A percentile compares a stretch with the other conserved stretches of the same genome.
These are phyloP conservation scores for Ascochyta koolunga DNA, from an alignment of 2,329 filamentous ascomycete species.

Conservation along the genomic window DNA sequence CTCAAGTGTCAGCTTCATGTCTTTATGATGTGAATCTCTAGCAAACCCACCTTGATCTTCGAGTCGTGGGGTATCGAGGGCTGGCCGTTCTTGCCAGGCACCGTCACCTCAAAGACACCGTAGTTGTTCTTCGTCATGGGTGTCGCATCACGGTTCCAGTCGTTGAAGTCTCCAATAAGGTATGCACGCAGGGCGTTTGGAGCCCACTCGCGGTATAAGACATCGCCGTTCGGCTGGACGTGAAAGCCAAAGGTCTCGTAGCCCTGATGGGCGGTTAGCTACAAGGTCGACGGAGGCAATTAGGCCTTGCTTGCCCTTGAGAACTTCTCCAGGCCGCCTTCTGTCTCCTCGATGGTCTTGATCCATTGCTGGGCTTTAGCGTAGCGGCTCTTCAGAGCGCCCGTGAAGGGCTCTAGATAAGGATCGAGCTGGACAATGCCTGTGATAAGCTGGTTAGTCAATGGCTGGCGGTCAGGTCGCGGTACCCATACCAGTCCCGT, in stretches of 20 bases:
- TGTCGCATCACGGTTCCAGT: constrained; percentile 82
- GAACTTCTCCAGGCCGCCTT: constrained; percentile 92
- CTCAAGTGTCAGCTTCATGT: not conserved
- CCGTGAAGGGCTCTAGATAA: constrained; percentile 85
- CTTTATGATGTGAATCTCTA: not conserved
- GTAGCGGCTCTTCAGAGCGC: constrained; percentile 76
- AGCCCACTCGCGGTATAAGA: constrained; percentile 94
- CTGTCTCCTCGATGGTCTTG: constrained; percentile 76
- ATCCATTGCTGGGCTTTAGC: constrained; percentile 85
- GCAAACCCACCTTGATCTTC: constrained; percentile 80
- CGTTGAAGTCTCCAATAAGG: constrained; percentile 94
- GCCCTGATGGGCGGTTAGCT: constrained; percentile 63
- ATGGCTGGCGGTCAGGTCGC: constrained; percentile 3
- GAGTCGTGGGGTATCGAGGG: constrained; percentile 88
- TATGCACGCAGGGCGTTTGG: constrained; percentile 85
- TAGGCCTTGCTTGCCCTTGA: constrained; percentile 65
- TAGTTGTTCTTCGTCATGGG: constrained; percentile 86
- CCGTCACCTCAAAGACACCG: constrained; percentile 82
- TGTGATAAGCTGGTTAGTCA: constrained; percentile 50
- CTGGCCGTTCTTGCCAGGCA: constrained; percentile 76
- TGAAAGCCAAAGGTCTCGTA: constrained; percentile 87
- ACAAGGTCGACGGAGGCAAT: not conserved
- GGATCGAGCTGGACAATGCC: constrained; percentile 88
- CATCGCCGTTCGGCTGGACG: constrained; percentile 79
- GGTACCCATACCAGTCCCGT: constrained; percentile 69